phyloP scores from a whole-genome alignment of 495 filamentous ascomycete genomes.

The Hypomontagnella monticulosa region DNA sequence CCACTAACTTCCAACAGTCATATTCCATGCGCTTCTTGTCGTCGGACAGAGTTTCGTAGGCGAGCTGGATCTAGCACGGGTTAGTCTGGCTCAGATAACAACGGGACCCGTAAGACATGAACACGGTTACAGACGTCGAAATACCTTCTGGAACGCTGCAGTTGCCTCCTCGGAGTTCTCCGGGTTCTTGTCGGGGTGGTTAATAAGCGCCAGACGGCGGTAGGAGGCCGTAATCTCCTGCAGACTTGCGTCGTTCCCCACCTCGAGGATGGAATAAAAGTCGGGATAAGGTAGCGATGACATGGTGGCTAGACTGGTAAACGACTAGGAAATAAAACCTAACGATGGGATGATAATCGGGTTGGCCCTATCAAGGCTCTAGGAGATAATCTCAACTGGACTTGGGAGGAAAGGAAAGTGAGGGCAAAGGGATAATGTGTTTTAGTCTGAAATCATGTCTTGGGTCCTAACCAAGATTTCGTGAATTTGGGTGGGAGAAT shows the following conservation, averaged over 20 bases:
- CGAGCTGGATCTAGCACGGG: conserved; percentile 27
- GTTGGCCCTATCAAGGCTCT: background rate
- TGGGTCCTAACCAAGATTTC: too few species aligned
- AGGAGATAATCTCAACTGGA: background rate
- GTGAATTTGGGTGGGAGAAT: too few species aligned
- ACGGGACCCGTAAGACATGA: background rate
- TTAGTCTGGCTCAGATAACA: background rate
- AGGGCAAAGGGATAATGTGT: background rate
- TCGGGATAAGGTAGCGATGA: conserved; percentile 54
- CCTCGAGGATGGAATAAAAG: conserved; percentile 94
- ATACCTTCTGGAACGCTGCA: conserved; percentile 46
- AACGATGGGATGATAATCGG: background rate
- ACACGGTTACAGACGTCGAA: background rate
- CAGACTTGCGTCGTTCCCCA: conserved; percentile 83
- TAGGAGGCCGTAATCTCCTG: conserved; percentile 95
- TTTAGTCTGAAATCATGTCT: background rate
- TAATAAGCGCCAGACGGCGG: conserved; percentile 85
- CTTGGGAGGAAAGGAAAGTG: background rate
- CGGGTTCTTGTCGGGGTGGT: conserved; percentile 96
- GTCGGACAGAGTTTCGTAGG: conserved; percentile 36
- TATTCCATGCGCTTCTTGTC: conserved; percentile 21
- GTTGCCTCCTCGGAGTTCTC: conserved; percentile 61
- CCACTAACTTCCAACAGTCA: too few species aligned
- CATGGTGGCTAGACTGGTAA: conserved; percentile 23
- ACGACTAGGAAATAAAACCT: background rate